Percentiles rank a stretch among this genome's conserved stretches.
Evolutionary conservation across 1,284 basidiomycete genomes (phyloP).

Genomic region (Fomitopsis pinicola): DNA sequence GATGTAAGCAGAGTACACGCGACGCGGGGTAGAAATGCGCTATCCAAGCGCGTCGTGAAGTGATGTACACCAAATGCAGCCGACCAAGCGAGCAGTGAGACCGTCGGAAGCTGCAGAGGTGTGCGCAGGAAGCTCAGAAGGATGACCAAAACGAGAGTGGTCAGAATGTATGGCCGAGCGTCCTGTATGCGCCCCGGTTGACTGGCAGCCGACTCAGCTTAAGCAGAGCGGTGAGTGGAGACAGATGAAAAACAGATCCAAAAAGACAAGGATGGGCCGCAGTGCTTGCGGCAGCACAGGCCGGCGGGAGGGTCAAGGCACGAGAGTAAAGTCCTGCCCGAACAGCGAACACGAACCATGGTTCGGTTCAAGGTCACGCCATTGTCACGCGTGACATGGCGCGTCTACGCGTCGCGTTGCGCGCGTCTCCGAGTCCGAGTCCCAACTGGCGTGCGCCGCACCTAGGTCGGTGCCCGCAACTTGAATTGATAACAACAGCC

Average conservation of each 20-base stretch:
- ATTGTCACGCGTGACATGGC: not conserved
- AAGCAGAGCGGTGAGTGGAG: not conserved
- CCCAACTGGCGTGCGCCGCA: no score
- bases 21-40: not conserved
- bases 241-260: not conserved
- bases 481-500: no score
- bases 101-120: not conserved
- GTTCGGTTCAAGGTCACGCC: not conserved
- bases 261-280: not conserved
- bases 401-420: not conserved
- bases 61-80: not conserved
- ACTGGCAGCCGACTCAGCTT: not conserved
- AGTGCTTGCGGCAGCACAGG: not conserved
- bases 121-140: not conserved
- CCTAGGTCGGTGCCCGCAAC: no score
- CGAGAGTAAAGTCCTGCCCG: not conserved
- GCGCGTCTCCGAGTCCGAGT: not conserved
- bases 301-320: not conserved
- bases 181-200: not conserved
- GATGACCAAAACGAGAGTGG: not conserved
- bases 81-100: not conserved
- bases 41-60: not conserved
- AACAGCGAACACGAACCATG: constrained; percentile 3
- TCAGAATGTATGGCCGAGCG: not conserved
- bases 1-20: constrained; percentile 1